Base-by-base conservation (phyloP, 352 stramenopile species). In the Phytophthora palmivora region DNA sequence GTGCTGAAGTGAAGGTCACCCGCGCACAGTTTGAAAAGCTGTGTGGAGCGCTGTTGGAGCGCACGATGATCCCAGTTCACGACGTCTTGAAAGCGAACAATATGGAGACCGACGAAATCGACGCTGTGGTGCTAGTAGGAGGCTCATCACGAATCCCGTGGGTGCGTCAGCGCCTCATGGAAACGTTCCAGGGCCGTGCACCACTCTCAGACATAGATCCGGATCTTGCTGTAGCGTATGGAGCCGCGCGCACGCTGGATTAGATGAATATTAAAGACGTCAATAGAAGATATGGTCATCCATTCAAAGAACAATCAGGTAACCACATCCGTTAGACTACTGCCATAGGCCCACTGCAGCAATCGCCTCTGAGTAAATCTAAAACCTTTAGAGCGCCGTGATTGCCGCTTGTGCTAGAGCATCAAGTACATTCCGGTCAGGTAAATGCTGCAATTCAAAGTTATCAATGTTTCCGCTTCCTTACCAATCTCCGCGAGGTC, bases 211-310 rank as follows among this genome's bases (percentile, higher is more conserved):
- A 84, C 21, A 89, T 92, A 11, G 80, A 92, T 39, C 82, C 80
- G 9, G 82, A 92, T 50, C 70, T 92, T 16, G 82, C 82, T 4
- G 82, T 92, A 5, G 82, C 82, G 8, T 84, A 82, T 28, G 82
- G 82, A 22, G 82, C 82, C 21, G 82, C 82, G 11, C 69, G 78
- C 24, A 80, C 78, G 1, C 33, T 88, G 6, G 78, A 87, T 39
- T 90, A 76, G 46, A 54, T n/a, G 26, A 49, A 51, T 15, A 37
- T n/a, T 6, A 34, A 30, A 46, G 24, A 28, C 24, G 56, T 53
- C 24, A 61, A 59, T 64, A 72, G 28, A 64, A 49, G 46, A 37
- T 11, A 50, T 48, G 37, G 39, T 33, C 21, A 52, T 49, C 39
- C 39, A 70, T 44, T 39, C 15, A 50, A 8, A 6, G 19, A 45